Evolutionary conservation across 495 filamentous ascomycete species (phyloP).

Genomic region (Penicillium soppii): DNA sequence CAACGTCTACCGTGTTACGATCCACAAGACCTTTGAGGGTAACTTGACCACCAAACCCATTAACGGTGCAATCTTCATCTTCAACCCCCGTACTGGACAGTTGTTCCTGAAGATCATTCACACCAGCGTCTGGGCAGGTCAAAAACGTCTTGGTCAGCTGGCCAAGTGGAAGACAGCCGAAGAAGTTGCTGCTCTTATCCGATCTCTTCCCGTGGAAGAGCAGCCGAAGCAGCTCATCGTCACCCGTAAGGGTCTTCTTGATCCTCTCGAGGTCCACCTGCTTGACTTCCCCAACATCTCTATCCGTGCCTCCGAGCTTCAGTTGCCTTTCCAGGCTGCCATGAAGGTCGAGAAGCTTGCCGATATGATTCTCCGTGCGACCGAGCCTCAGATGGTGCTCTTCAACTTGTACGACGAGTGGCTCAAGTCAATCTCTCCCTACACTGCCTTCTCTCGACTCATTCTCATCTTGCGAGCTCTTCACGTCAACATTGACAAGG

Average conservation of each 20-base stretch:
- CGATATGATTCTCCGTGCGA: conserved; percentile 98
- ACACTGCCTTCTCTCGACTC: conserved; percentile 96
- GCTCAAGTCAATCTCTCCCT: conserved; percentile 97
- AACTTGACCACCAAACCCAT: conserved; percentile 99
- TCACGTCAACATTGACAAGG: conserved; percentile 98
- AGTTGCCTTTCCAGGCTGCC: conserved; percentile 97
- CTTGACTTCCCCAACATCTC: conserved; percentile 99
- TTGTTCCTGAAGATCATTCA: conserved; percentile 99
- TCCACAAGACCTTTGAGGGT: conserved; percentile 99
- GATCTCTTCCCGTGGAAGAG: conserved; percentile 95
- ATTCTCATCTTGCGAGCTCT: conserved; percentile 93
- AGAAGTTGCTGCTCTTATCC: conserved; percentile 97
- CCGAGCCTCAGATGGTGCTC: conserved; percentile 98
- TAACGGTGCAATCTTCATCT: conserved; percentile 99
- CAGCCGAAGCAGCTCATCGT: conserved; percentile 99
- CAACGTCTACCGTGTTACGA: conserved; percentile 98
- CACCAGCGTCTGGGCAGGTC: conserved; percentile 98
- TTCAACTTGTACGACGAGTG: conserved; percentile 99
- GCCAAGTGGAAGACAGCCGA: conserved; percentile 99
- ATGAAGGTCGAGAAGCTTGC: conserved; percentile 99
- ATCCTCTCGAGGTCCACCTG: conserved; percentile 95
- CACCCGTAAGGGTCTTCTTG: conserved; percentile 93
- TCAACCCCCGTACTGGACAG: conserved; percentile 97
- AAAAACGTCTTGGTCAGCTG: conserved; percentile 97
- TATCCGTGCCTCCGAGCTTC: conserved; percentile 95